Percentiles rank a stretch among this genome's conserved stretches.
phyloP scores from a whole-genome alignment of 2,329 filamentous ascomycete species.

The Pezicula neosporulosa region DNA sequence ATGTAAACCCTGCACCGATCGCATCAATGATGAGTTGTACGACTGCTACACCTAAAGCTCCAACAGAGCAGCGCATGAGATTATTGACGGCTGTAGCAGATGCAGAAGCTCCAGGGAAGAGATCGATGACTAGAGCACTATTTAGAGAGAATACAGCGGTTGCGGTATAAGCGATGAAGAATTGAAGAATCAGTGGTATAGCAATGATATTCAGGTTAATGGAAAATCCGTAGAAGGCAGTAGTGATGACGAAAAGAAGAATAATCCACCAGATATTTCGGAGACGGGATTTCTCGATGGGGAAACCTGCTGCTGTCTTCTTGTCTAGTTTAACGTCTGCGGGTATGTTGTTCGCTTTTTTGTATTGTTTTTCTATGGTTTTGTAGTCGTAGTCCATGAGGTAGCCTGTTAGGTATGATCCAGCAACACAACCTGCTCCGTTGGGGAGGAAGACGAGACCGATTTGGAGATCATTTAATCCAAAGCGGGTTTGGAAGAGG shows the following conservation, averaged over 20 bases:
- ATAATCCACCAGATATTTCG: constrained; percentile 32
- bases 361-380: constrained; percentile 31
- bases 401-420: constrained; percentile 34
- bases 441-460: constrained; percentile 39
- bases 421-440: constrained; percentile 36
- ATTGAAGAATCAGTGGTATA: constrained; percentile 25
- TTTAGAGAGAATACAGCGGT: constrained; percentile 33
- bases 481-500: constrained; percentile 34
- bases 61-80: constrained; percentile 28
- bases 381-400: constrained; percentile 37
- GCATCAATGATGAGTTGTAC: constrained; percentile 20
- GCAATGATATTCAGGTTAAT: constrained; percentile 21
- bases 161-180: constrained; percentile 31
- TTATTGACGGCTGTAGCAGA: constrained; percentile 33
- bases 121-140: constrained; percentile 29
- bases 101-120: constrained; percentile 27
- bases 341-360: constrained; percentile 25
- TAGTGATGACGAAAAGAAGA: constrained; percentile 31
- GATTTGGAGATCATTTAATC: constrained; percentile 34
- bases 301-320: constrained; percentile 34
- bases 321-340: constrained; percentile 18
- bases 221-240: constrained; percentile 31
- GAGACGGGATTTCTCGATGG: constrained; percentile 35
- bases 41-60: constrained; percentile 25
- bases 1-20: constrained; percentile 15